These are phyloP conservation scores for Coelastrella sp. DNA, from an alignment of 139 green algal species.

Conservation along the genomic window DNA sequence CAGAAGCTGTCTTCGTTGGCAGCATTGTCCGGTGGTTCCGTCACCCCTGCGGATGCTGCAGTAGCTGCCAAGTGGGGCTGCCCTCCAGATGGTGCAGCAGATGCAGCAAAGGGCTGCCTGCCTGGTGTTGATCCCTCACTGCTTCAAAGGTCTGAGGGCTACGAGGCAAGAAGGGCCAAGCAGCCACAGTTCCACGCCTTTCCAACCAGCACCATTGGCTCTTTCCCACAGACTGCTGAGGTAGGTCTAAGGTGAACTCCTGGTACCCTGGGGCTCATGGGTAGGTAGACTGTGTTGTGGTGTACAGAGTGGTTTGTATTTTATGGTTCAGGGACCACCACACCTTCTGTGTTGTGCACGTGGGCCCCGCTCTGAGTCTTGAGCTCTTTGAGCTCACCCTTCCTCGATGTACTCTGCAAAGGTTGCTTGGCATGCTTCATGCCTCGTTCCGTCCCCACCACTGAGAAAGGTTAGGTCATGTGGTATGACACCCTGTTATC, in stretches of 20 bases:
- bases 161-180: constrained; percentile 63
- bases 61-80: not conserved
- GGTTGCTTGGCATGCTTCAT: constrained; percentile 40
- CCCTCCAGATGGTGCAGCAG: constrained; percentile 27
- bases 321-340: too few species aligned
- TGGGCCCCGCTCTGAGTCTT: constrained; percentile 31
- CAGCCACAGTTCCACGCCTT: constrained; percentile 68
- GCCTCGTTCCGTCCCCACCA: constrained; percentile 14
- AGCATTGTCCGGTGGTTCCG: constrained; percentile 38
- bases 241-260: too few species aligned
- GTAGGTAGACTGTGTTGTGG: too few species aligned
- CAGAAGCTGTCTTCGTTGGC: constrained; percentile 84
- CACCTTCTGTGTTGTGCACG: too few species aligned
- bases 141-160: constrained; percentile 67
- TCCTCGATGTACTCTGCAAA: constrained; percentile 8
- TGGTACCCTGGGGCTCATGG: too few species aligned
- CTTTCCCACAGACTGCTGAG: constrained; percentile 91
- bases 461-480: constrained; percentile 50
- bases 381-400: not conserved
- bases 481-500: constrained; percentile 46
- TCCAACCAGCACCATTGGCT: constrained; percentile 91
- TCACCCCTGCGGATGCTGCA: not conserved
- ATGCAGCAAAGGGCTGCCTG: not conserved
- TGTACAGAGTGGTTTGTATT: too few species aligned
- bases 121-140: constrained; percentile 38